Evolutionary conservation across 352 stramenopile genomes (phyloP), one percentile per base, ranked within the genome.

Genomic region (Phytophthora chlamydospora): DNA sequence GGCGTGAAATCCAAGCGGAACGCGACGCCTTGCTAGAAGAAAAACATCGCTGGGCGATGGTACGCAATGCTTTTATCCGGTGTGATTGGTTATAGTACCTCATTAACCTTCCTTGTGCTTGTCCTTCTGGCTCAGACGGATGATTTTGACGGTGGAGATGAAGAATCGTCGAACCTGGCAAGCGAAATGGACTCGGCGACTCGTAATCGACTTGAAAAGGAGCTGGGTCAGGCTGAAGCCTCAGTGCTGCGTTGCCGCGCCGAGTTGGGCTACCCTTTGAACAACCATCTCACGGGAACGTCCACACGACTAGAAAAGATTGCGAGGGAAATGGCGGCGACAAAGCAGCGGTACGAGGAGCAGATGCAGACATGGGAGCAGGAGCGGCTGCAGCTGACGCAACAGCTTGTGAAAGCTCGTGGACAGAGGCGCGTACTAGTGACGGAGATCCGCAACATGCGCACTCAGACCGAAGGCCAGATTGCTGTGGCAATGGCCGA

Each of bases 1-100:
- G 85, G 85, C 68, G 80, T 24, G 82, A 87, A 39, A 90, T 95
- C 40, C 80, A 93, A 57, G 61, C 74, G n/a, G 85, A 95, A 55
- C 76, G 85, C 8, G 85, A 95, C 54, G 83, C 78, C 9, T 51
- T 95, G 12, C 48, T 93, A 7, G 80, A 93, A 62, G 85, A 95
- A 68, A 95, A 95, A 44, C 85, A 95, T 58, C 83, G 84, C 10
- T 95, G 85, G 85, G 82, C 81, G 29, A 87, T 90, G 82, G 83
- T 91, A 58, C 16, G 68, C 59, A 33, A 44, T 54, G 11, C 6
- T 16, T 21, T 29, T 52, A 32, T n/a, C 5, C 17, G 24, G 55
- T 16, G 11, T 12, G 13, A 8, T 38, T 19, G 47, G 40, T 24
- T 35, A 41, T 6, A 17, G 17, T 39, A 24, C 7, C 48, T 19